Conservation (phyloP, 2,329 filamentous ascomycete species). For the Alternaria hordeiaustralica region DNA sequence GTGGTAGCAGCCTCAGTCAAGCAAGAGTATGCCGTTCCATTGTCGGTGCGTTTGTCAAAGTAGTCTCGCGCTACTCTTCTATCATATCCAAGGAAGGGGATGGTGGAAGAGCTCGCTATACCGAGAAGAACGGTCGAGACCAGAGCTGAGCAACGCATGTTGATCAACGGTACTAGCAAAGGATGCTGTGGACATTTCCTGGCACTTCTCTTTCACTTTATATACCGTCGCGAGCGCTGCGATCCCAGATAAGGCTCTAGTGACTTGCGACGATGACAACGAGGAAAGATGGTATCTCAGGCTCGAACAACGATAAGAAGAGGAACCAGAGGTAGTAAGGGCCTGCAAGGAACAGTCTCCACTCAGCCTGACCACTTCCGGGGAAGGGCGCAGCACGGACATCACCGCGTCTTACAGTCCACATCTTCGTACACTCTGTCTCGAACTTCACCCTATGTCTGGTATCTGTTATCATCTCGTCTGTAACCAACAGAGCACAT, state of each 20-base stretch:
- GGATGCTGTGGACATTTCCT: neutral
- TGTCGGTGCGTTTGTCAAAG: slow-evolving; percentile 24
- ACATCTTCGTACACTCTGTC: neutral
- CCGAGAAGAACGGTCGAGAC: neutral
- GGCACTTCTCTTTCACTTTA: neutral
- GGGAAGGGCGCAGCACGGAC: neutral
- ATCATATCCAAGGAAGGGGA: slow-evolving; percentile 31
- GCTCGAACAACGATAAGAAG: neutral
- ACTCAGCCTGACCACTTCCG: neutral
- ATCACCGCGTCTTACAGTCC: neutral
- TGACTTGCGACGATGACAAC: slow-evolving; percentile 3
- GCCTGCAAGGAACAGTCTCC: neutral
- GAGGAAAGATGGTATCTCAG: neutral
- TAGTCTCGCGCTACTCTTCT: slow-evolving; percentile 24
- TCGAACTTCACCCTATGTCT: neutral
- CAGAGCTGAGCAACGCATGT: neutral
- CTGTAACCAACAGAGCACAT: neutral
- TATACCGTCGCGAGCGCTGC: neutral
- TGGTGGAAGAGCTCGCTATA: slow-evolving; percentile 9
- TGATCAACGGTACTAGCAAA: neutral
- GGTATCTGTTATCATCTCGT: neutral
- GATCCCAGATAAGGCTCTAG: neutral
- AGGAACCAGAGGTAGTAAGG: neutral
- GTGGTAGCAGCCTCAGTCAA: slow-evolving; percentile 17
- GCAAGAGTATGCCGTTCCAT: slow-evolving; percentile 16